Conservation (phyloP, 768 basidiomycete genomes). For the Amanita exitialis region DNA sequence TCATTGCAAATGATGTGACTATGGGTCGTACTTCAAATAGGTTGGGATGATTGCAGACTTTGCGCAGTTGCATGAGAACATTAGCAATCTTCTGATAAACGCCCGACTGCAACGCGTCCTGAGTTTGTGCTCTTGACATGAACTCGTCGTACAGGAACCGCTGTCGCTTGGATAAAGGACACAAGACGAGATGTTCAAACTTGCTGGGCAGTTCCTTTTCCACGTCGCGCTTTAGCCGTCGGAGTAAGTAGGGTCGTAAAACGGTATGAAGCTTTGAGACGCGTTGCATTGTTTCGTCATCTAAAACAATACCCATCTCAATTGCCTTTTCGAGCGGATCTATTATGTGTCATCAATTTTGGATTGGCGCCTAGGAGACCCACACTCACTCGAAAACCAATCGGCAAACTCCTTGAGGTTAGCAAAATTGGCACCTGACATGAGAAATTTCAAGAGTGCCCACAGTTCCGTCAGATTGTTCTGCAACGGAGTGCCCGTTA, state of each 20-base stretch:
- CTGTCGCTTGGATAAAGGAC: conserved; percentile 83
- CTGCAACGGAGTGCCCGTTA: conserved; percentile 95
- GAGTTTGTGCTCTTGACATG: conserved; percentile 82
- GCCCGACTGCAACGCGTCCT: conserved; percentile 74
- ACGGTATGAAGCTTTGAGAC: conserved; percentile 88
- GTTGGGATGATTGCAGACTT: conserved; percentile 93
- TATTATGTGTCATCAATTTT: conserved; percentile 18
- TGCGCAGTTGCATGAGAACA: conserved; percentile 95
- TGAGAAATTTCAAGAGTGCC: conserved; percentile 90
- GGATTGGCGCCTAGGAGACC: neutral
- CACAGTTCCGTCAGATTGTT: conserved; percentile 96
- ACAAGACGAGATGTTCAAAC: conserved; percentile 83
- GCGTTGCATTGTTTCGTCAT: conserved; percentile 79
- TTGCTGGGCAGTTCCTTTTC: conserved; percentile 94
- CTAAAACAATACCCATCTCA: conserved; percentile 66
- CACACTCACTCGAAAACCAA: conserved; percentile 86
- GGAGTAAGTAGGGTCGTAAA: conserved; percentile 89
- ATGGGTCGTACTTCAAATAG: conserved; percentile 85
- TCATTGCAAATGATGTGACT: conserved; percentile 67
- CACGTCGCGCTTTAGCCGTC: conserved; percentile 96
- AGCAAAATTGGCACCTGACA: conserved; percentile 83
- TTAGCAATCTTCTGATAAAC: conserved; percentile 87
- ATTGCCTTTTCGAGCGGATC: conserved; percentile 93
- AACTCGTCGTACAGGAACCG: conserved; percentile 96
- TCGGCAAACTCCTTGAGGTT: conserved; percentile 90